These are phyloP conservation scores for Nematodospora valgi DNA, from an alignment of 805 yeast genomes.

Conservation along the genomic window DNA sequence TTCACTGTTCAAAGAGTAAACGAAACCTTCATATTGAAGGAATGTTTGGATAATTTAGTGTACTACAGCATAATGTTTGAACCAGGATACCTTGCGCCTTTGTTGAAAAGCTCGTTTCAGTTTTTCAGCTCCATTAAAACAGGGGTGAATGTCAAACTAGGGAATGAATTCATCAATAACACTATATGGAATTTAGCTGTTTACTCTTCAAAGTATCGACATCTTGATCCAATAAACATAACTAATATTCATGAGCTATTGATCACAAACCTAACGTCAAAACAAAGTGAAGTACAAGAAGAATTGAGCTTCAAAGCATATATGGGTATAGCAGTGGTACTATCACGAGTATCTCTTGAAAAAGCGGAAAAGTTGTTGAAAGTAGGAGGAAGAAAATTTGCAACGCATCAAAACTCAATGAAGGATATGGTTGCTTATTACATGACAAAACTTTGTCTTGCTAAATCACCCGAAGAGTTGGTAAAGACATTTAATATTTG, in stretches of 20 bases:
- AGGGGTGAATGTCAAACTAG: constrained; percentile 20
- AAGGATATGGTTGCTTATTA: constrained; percentile 22
- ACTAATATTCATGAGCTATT: constrained; percentile 25
- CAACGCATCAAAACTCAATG: constrained; percentile 5
- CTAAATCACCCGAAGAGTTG: constrained; percentile 34
- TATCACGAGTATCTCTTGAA: constrained; percentile 18
- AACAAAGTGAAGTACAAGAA: constrained; percentile 11
- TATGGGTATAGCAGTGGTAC: constrained; percentile 35
- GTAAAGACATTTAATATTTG: constrained; percentile 31
- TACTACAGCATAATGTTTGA: constrained; percentile 25
- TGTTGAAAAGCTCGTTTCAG: constrained; percentile 17
- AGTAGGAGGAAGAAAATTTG: constrained; percentile 23
- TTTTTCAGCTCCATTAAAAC: constrained; percentile 16
- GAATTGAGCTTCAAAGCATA: constrained; percentile 26
- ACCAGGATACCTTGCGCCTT: constrained; percentile 16
- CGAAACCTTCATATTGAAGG: constrained; percentile 16
- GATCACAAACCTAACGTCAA: constrained; percentile 14
- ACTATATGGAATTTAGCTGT: constrained; percentile 27
- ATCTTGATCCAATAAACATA: not conserved
- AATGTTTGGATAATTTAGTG: constrained; percentile 23
- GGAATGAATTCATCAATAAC: constrained; percentile 18
- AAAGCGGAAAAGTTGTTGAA: constrained; percentile 26
- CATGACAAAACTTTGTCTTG: constrained; percentile 22
- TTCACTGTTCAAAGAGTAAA: constrained; percentile 20
- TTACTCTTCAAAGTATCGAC: constrained; percentile 8